These are phyloP conservation scores for Pisolithus tinctorius DNA, from an alignment of 768 basidiomycete species.

Conservation along the genomic window DNA sequence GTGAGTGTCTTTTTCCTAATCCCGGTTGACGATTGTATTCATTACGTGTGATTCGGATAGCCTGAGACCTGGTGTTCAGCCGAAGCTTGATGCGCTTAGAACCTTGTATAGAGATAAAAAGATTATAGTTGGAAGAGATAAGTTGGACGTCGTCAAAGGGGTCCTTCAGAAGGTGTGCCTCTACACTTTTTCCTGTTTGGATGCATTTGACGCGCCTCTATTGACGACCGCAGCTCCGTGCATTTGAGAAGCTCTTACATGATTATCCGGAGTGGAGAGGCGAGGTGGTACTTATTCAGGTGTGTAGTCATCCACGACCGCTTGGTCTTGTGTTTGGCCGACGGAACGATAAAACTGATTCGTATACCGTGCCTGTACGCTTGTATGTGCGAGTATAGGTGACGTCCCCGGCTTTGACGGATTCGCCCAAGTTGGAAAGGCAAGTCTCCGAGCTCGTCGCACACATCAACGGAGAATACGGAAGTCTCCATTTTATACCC, in stretches of 20 bases:
- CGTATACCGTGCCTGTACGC: constrained; percentile 30
- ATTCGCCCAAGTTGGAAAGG: constrained; percentile 89
- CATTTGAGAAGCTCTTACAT: constrained; percentile 89
- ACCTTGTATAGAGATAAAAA: constrained; percentile 92
- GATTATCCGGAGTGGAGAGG: constrained; percentile 96
- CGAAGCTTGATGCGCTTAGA: constrained; percentile 83
- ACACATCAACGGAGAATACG: constrained; percentile 94
- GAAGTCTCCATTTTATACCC: constrained; percentile 89
- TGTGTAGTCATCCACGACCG: background rate
- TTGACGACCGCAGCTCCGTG: constrained; percentile 56
- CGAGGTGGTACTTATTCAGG: constrained; percentile 67
- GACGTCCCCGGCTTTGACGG: constrained; percentile 86
- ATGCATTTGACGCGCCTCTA: background rate
- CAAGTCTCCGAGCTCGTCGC: constrained; percentile 91
- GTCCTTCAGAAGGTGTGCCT: constrained; percentile 81
- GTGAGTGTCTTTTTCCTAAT: constrained; percentile 30
- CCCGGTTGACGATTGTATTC: too few species aligned
- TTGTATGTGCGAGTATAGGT: constrained; percentile 40
- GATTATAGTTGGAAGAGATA: constrained; percentile 96
- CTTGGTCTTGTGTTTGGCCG: too few species aligned
- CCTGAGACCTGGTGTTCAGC: constrained; percentile 71
- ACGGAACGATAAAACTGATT: constrained; percentile 28
- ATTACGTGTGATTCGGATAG: constrained; percentile 23
- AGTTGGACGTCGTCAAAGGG: constrained; percentile 97
- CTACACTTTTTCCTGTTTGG: background rate